Conservation (phyloP, 2,329 filamentous ascomycete species). For the Xylaria sp. region DNA sequence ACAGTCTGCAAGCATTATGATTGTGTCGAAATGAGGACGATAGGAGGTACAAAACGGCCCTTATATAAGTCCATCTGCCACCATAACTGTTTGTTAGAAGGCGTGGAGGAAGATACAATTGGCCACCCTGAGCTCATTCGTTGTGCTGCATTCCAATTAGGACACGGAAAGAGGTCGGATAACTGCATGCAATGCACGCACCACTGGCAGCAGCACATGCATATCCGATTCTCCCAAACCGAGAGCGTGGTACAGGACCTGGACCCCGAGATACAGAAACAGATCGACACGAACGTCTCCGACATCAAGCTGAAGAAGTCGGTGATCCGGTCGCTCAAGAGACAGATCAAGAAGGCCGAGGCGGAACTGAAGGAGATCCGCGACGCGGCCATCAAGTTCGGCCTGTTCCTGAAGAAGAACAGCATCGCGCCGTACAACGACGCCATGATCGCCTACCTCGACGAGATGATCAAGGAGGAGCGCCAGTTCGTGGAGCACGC, state of each 20-base stretch:
- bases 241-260: slow-evolving; percentile 28
- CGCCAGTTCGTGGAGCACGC: neutral
- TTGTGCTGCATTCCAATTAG: slow-evolving; percentile 33
- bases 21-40: slow-evolving; percentile 34
- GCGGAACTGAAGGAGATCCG: slow-evolving; percentile 39
- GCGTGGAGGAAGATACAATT: slow-evolving; percentile 32
- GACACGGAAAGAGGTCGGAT: neutral
- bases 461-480: slow-evolving; percentile 43
- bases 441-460: slow-evolving; percentile 43
- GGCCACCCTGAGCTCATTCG: slow-evolving; percentile 31
- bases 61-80: slow-evolving; percentile 40
- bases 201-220: slow-evolving; percentile 42
- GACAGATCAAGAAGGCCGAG: slow-evolving; percentile 34
- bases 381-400: slow-evolving; percentile 41
- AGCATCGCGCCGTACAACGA: slow-evolving; percentile 46
- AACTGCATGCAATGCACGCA: slow-evolving; percentile 37
- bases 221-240: slow-evolving; percentile 38
- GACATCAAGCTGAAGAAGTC: slow-evolving; percentile 30
- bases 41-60: slow-evolving; percentile 26
- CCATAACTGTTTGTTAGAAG: slow-evolving; percentile 32
- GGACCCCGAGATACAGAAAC: slow-evolving; percentile 30
- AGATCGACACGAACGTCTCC: slow-evolving; percentile 29
- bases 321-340: slow-evolving; percentile 30
- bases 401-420: slow-evolving; percentile 42
- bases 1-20: slow-evolving; percentile 38